These are phyloP conservation scores for Cryptosporidium bovis DNA, from an alignment of 169 alveolate genomes.

Conservation along the genomic window DNA sequence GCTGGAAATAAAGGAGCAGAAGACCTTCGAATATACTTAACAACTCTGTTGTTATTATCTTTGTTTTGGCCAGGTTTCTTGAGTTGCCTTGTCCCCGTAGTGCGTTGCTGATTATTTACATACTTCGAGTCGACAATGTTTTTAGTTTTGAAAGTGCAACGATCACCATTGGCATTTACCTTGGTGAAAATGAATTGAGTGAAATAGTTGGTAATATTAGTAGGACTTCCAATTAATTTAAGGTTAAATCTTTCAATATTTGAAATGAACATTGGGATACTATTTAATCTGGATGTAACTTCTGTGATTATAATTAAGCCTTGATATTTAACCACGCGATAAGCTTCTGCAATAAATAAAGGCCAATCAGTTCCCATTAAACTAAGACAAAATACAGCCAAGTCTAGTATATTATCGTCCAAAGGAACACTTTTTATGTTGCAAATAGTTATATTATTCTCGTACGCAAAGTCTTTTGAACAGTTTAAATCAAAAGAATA, in stretches of 20 bases:
- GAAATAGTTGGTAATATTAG: conserved; percentile 27
- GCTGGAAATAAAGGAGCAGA: no score
- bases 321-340: conserved; percentile 71
- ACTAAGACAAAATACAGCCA: conserved; percentile 84
- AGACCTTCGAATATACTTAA: no score
- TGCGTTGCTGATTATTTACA: no score
- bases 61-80: no score
- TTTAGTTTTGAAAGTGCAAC: no score
- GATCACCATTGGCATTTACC: neutral
- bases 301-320: conserved; percentile 43
- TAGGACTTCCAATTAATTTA: conserved; percentile 20
- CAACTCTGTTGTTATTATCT: no score
- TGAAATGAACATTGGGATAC: neutral
- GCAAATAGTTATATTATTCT: conserved; percentile 82
- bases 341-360: conserved; percentile 82
- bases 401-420: conserved; percentile 75
- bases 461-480: conserved; percentile 76
- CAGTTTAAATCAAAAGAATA: conserved; percentile 81
- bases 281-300: conserved; percentile 49
- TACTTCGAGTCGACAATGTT: no score
- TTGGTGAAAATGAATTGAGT: conserved; percentile 37
- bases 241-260: conserved; percentile 17
- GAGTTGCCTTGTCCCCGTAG: no score
- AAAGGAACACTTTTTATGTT: conserved; percentile 83
- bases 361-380: conserved; percentile 91